A percentile compares a stretch with the other conserved stretches of the same genome.
Evolutionary conservation across 2,329 filamentous ascomycete genomes (phyloP).

Genomic region (Hypoxylon sp.): DNA sequence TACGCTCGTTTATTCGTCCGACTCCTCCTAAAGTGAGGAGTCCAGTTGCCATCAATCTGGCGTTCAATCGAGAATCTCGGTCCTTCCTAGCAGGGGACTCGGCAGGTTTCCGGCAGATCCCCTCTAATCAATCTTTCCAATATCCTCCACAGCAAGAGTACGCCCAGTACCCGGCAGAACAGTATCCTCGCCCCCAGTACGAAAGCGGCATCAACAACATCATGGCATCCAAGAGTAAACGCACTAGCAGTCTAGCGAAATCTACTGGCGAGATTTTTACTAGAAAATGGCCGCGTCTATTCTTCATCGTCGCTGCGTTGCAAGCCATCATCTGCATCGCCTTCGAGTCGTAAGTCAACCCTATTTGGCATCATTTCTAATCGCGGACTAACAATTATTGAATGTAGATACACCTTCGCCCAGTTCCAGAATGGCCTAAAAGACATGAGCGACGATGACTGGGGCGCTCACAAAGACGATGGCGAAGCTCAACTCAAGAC

Average conservation of each 20-base stretch:
- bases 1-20: slow-evolving; percentile 32
- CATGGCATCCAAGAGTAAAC: slow-evolving; percentile 53
- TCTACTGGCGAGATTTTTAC: slow-evolving; percentile 81
- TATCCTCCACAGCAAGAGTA: slow-evolving; percentile 46
- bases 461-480: slow-evolving; percentile 54
- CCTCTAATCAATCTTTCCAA: slow-evolving; percentile 45
- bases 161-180: slow-evolving; percentile 49
- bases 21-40: slow-evolving; percentile 49
- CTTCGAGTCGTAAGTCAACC: slow-evolving; percentile 83
- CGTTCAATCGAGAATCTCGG: slow-evolving; percentile 47
- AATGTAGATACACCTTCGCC: slow-evolving; percentile 84
- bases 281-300: slow-evolving; percentile 89
- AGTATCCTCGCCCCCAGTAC: slow-evolving; percentile 44
- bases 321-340: slow-evolving; percentile 86
- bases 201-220: slow-evolving; percentile 54
- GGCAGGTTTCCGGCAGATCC: slow-evolving; percentile 48
- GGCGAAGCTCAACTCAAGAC: slow-evolving; percentile 71
- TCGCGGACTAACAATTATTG: slow-evolving; percentile 10
- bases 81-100: slow-evolving; percentile 47
- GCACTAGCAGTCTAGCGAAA: slow-evolving; percentile 52
- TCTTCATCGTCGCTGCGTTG: slow-evolving; percentile 78
- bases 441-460: slow-evolving; percentile 53
- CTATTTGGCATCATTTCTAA: slow-evolving; percentile 17
- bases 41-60: slow-evolving; percentile 49
- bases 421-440: slow-evolving; percentile 78